Conservation (phyloP, 805 yeast genomes). For the Kodamaea kaohsiungensis region DNA sequence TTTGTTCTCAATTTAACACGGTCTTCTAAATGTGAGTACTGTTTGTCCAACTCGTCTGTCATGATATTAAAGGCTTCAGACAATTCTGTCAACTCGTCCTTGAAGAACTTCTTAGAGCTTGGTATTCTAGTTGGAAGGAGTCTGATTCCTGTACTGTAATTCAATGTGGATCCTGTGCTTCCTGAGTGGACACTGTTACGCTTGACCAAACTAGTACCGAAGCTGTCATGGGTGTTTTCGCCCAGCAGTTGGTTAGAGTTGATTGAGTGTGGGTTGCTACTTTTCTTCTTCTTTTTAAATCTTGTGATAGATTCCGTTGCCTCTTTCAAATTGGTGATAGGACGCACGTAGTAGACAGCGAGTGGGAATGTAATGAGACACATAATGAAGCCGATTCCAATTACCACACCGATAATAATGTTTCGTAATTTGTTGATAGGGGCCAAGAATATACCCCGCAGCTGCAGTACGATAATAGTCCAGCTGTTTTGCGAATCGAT, state of each 20-base stretch:
- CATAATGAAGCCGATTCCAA: slow-evolving; percentile 76
- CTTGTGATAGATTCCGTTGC: slow-evolving; percentile 75
- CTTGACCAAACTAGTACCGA: slow-evolving; percentile 6
- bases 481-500: slow-evolving; percentile 47
- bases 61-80: slow-evolving; percentile 88
- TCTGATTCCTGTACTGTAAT: slow-evolving; percentile 39
- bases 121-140: slow-evolving; percentile 40
- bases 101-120: slow-evolving; percentile 48
- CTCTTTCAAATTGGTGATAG: slow-evolving; percentile 73
- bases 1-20: slow-evolving; percentile 83
- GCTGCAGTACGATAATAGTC: slow-evolving; percentile 76
- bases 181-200: slow-evolving; percentile 30
- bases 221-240: not conserved
- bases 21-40: slow-evolving; percentile 83
- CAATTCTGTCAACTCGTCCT: slow-evolving; percentile 85
- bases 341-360: slow-evolving; percentile 82
- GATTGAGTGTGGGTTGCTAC: slow-evolving; percentile 7
- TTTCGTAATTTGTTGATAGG: slow-evolving; percentile 64
- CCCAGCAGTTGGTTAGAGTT: not conserved
- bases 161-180: slow-evolving; percentile 39
- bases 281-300: slow-evolving; percentile 32
- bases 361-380: slow-evolving; percentile 77
- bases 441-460: slow-evolving; percentile 53
- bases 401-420: slow-evolving; percentile 74
- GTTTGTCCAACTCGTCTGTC: slow-evolving; percentile 85